These are phyloP conservation scores for Voacanga thouarsii DNA, from an alignment of 257 asterid genomes.

Conservation along the genomic window DNA sequence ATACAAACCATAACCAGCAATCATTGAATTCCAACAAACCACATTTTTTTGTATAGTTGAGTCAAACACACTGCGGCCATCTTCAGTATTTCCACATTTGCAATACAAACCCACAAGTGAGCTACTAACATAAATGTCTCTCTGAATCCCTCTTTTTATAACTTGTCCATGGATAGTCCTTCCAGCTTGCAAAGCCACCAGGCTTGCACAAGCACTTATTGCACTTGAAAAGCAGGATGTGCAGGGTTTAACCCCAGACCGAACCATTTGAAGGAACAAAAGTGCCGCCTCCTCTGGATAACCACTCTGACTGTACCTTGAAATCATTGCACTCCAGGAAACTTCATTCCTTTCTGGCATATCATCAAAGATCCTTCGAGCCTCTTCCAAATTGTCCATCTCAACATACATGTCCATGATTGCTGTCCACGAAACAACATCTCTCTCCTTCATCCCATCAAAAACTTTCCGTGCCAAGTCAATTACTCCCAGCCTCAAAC, in stretches of 20 bases:
- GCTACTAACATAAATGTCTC: conserved; percentile 47
- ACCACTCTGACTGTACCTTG: conserved; percentile 75
- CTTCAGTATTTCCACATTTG: conserved; percentile 56
- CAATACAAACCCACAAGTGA: conserved; percentile 65
- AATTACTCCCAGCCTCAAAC: conserved; percentile 41
- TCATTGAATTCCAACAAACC: conserved; percentile 74
- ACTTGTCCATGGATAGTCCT: conserved; percentile 54
- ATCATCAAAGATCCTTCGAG: conserved; percentile 14
- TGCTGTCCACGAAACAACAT: conserved; percentile 24
- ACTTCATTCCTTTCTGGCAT: conserved; percentile 14
- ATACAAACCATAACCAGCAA: conserved; percentile 64
- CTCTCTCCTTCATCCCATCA: conserved; percentile 51
- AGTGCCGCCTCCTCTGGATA: conserved; percentile 54
- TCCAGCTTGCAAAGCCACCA: conserved; percentile 55
- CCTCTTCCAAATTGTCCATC: conserved; percentile 14
- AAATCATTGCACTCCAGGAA: conserved; percentile 45
- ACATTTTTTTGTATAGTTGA: conserved; percentile 45
- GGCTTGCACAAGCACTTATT: conserved; percentile 52
- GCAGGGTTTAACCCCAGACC: conserved; percentile 43
- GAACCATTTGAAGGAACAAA: conserved; percentile 54
- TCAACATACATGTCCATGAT: conserved; percentile 9
- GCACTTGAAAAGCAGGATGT: conserved; percentile 67
- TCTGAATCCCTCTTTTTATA: conserved; percentile 49
- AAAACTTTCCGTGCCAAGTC: conserved; percentile 52
- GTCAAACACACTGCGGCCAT: conserved; percentile 52